phyloP scores from a whole-genome alignment of 768 basidiomycete genomes.

The Pholiota conissans region DNA sequence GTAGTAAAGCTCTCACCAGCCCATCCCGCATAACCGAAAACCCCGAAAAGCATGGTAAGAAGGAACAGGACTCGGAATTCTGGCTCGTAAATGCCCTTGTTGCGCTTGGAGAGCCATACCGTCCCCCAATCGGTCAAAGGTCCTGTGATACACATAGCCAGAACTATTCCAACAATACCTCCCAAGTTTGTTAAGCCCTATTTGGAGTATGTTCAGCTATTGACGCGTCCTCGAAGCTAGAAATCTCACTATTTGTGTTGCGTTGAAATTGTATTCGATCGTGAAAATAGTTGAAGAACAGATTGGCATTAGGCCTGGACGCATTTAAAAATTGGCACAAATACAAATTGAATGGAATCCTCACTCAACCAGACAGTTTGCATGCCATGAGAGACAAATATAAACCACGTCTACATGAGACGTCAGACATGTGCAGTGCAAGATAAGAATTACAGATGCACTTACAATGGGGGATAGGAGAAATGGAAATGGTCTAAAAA shows the following conservation, averaged over 20 bases:
- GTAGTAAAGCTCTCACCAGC: constrained; percentile 24
- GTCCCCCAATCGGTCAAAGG: constrained; percentile 43
- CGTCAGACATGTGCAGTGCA: background rate
- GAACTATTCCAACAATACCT: constrained; percentile 40
- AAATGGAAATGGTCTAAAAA: constrained; percentile 43
- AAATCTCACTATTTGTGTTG: constrained; percentile 36
- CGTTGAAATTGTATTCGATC: constrained; percentile 40
- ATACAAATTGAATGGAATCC: background rate
- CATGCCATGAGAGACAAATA: constrained; percentile 40
- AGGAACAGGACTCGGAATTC: constrained; percentile 45
- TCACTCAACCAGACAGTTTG: constrained; percentile 45
- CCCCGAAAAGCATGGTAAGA: constrained; percentile 39
- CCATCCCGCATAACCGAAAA: constrained; percentile 48
- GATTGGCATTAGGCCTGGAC: constrained; percentile 38
- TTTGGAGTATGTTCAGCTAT: background rate
- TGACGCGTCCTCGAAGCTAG: background rate
- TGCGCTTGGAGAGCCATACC: constrained; percentile 41
- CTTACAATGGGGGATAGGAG: constrained; percentile 41
- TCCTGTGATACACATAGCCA: constrained; percentile 36
- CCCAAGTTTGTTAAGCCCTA: constrained; percentile 43
- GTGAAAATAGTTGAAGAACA: constrained; percentile 48
- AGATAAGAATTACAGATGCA: constrained; percentile 5
- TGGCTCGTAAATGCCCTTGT: constrained; percentile 46
- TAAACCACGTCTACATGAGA: constrained; percentile 29
- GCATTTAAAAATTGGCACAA: background rate